Conservation (phyloP, 2,329 filamentous ascomycete genomes). For the Xylariaceae sp. region DNA sequence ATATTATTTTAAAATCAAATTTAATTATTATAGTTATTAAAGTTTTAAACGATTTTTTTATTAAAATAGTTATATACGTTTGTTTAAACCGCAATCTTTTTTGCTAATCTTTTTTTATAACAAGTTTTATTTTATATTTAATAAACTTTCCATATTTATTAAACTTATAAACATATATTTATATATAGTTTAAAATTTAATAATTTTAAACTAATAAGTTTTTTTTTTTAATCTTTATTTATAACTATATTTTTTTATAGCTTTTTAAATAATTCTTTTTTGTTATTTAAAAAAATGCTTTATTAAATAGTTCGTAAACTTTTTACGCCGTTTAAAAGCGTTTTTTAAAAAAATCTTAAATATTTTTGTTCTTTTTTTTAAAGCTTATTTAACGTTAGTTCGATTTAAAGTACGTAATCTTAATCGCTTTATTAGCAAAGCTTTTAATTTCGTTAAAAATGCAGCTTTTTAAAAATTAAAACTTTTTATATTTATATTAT, state of each 20-base stretch:
- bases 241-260: no score
- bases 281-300: no score
- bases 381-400: background rate
- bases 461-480: background rate
- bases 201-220: background rate
- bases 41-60: background rate
- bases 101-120: background rate
- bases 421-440: background rate
- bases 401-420: background rate
- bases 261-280: no score
- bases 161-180: background rate
- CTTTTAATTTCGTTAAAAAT: background rate
- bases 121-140: background rate
- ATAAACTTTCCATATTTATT: background rate
- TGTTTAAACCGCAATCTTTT: background rate
- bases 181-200: background rate
- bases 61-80: background rate
- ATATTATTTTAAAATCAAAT: conserved; percentile 1
- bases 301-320: background rate
- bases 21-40: background rate
- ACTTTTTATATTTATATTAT: no score
- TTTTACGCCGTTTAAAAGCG: background rate
- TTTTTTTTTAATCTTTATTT: background rate
- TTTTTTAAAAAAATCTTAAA: background rate
- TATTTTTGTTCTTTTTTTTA: background rate